Base-by-base conservation (phyloP, 805 yeast genomes). In the Metschnikowia baotianmanensis region DNA sequence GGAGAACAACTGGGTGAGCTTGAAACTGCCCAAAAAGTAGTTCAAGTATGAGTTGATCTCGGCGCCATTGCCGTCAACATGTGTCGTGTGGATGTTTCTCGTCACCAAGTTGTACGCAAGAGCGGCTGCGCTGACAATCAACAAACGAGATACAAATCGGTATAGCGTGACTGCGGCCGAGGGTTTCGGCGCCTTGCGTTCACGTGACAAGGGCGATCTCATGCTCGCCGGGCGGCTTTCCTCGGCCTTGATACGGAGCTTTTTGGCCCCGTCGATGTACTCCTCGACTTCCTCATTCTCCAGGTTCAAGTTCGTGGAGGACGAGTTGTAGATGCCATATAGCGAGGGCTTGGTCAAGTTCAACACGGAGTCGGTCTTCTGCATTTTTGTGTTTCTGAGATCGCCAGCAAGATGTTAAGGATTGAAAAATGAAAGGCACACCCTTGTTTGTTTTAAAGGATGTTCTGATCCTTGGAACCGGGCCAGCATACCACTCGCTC, bases 21-120 rank as follows among this genome's bases (percentile, higher is more conserved):
- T 51, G 37, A 61, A 52, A 19, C 51, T 56, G 38, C 51, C 51
- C 28, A 62, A 41, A 29, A 64, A 58, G 7, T 51, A 56, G 13
- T 48, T 45, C 34, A 65, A 51, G 33, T 57, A 58, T n/a, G 62
- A 51, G 62, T 64, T 37, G 74, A 78, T 52, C 63, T 64, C 31
- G 67, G 13, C 75, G 62, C 42, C 71, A 51, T 66, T 63, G 13
- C 65, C 72, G 29, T 67, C 62, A 34, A 68, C 65, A 48, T 76
- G 81, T 39, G 70, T 71, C 47, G 59, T 74, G 55, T 77, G 77
- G 40, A 80, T 63, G 48, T 77, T 76, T 38, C 65, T 70, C 9
- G 78, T 71, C 28, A 80, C 58, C 45, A 67, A 76, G 52, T 79
- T 74, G 57, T 78, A 80, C 6, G 74, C 51, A 36, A 71, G 73